Conservation (phyloP, 2,329 filamentous ascomycete genomes). For the Cryphonectria parasitica region DNA sequence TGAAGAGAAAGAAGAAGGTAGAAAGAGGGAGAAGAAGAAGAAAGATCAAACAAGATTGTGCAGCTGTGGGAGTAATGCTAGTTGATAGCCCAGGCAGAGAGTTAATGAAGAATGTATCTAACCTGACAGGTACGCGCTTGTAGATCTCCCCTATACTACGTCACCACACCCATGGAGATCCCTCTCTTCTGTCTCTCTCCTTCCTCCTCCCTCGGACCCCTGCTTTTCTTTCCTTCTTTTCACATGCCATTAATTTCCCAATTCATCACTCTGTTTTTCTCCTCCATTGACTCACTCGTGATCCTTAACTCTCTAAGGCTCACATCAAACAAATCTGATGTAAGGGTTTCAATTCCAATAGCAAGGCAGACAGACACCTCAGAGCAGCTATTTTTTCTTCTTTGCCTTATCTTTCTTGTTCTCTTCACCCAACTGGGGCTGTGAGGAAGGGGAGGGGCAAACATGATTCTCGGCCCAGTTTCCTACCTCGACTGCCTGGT, state of each 20-base stretch:
- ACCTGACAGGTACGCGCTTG: background rate
- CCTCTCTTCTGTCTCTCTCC: too few relatives aligned
- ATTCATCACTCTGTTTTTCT: too few relatives aligned
- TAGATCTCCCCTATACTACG: background rate
- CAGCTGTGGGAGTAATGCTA: background rate
- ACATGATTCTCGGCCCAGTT: constrained; percentile 75
- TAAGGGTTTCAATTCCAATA: too few relatives aligned
- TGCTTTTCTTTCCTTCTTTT: background rate
- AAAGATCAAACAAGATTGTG: background rate
- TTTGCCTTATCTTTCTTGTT: background rate
- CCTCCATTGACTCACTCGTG: too few relatives aligned
- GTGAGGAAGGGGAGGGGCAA: constrained; percentile 24
- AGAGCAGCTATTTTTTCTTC: background rate
- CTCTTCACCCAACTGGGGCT: background rate
- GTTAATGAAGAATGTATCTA: background rate
- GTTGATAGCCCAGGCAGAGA: background rate
- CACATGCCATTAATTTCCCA: too few relatives aligned
- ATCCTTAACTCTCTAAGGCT: too few relatives aligned
- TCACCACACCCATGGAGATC: background rate
- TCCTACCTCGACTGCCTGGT: constrained; percentile 76
- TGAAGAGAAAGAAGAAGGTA: background rate
- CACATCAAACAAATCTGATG: too few relatives aligned
- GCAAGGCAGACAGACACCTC: too few relatives aligned
- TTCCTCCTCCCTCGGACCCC: background rate
- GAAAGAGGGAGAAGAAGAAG: background rate